Evolutionary conservation across 768 basidiomycete genomes (phyloP).

Genomic region (Sarcodon sp.): DNA sequence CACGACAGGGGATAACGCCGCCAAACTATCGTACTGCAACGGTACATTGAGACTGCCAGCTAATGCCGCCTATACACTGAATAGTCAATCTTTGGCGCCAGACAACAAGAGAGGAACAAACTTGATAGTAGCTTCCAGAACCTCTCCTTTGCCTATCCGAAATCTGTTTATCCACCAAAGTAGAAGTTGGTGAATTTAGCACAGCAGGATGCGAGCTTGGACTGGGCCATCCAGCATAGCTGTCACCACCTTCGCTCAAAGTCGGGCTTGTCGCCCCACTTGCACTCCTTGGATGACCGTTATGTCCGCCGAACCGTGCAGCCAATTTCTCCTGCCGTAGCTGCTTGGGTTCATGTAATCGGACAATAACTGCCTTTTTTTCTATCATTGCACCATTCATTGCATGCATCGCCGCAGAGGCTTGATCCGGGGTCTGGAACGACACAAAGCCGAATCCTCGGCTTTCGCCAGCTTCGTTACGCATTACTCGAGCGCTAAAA

Average conservation of each 20-base stretch:
- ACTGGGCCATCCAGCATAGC: constrained; percentile 61
- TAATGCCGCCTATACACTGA: constrained; percentile 51
- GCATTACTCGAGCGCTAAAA: constrained; percentile 86
- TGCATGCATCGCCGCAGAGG: constrained; percentile 55
- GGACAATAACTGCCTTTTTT: constrained; percentile 69
- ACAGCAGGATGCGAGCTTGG: constrained; percentile 42
- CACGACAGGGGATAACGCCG: constrained; percentile 75
- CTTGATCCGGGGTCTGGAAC: constrained; percentile 75
- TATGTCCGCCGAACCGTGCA: constrained; percentile 61
- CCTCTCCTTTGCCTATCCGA: constrained; percentile 61
- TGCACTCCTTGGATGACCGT: constrained; percentile 67
- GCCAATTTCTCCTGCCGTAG: constrained; percentile 84
- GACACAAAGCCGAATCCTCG: constrained; percentile 90
- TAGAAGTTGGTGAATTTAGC: constrained; percentile 35
- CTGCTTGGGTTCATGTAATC: constrained; percentile 85
- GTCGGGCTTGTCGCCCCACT: constrained; percentile 83
- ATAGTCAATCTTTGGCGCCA: not conserved
- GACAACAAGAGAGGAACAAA: constrained; percentile 18
- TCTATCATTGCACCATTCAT: constrained; percentile 75
- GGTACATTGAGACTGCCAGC: constrained; percentile 69
- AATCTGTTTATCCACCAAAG: constrained; percentile 26
- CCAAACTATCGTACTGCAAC: constrained; percentile 80
- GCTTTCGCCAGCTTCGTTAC: constrained; percentile 68
- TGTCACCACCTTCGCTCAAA: constrained; percentile 71
- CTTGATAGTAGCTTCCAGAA: constrained; percentile 81